Conservation (phyloP, 768 basidiomycete species). For the Calocybe indica region DNA sequence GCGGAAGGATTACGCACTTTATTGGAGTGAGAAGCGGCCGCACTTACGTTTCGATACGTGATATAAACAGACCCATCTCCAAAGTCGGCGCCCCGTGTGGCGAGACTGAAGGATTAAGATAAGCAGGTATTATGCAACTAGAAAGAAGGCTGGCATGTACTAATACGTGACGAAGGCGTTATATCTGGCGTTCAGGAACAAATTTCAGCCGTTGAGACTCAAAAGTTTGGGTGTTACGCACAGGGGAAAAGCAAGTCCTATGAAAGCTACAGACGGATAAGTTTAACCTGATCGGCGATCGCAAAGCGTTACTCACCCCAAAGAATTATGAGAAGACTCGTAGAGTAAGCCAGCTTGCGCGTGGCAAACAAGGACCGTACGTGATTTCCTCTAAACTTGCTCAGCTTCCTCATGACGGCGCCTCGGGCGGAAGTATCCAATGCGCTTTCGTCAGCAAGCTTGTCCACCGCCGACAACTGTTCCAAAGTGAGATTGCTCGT, state of each 20-base stretch:
- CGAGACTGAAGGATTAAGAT: conserved; percentile 33
- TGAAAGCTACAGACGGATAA: conserved; percentile 41
- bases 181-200: conserved; percentile 21
- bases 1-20: background rate
- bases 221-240: conserved; percentile 39
- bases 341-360: conserved; percentile 58
- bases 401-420: conserved; percentile 31
- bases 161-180: conserved; percentile 52
- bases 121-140: background rate
- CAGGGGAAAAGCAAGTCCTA: conserved; percentile 73
- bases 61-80: conserved; percentile 66
- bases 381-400: conserved; percentile 29
- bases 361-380: conserved; percentile 60
- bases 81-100: conserved; percentile 60
- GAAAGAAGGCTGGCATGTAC: conserved; percentile 22
- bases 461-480: conserved; percentile 30
- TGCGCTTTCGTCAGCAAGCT: conserved; percentile 3
- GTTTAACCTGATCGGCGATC: background rate
- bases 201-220: conserved; percentile 7
- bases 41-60: conserved; percentile 64
- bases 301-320: conserved; percentile 25
- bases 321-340: conserved; percentile 53
- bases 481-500: conserved; percentile 43
- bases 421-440: conserved; percentile 11
- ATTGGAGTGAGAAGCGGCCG: background rate